Conservation (phyloP, 306 rosid species). For the Quercus aquifolioides region DNA sequence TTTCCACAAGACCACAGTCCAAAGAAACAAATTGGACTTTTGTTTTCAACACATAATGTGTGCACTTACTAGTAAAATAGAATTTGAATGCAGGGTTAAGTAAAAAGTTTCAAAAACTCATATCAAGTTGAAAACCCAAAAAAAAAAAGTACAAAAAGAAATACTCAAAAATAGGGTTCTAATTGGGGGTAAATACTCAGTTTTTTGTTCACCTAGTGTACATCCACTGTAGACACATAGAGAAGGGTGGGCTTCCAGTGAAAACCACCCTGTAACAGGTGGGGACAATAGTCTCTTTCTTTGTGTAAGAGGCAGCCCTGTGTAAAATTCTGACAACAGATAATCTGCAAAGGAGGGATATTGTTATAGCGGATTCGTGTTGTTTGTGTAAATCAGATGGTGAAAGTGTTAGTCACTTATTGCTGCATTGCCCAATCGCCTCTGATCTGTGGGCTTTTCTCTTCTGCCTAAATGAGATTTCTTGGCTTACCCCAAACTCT, state of each 20-base stretch:
- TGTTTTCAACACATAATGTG: neutral
- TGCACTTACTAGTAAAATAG: neutral
- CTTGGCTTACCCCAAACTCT: too few relatives aligned
- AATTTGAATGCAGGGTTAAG: neutral
- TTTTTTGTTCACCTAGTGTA: neutral
- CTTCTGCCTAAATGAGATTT: too few relatives aligned
- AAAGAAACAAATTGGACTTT: neutral
- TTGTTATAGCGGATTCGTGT: too few relatives aligned
- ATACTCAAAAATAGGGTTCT: neutral
- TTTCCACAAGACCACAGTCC: too few relatives aligned
- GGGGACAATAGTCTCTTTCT: neutral
- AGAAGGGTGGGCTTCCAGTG: neutral
- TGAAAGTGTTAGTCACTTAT: too few relatives aligned
- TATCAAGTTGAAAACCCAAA: neutral
- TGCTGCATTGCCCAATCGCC: too few relatives aligned
- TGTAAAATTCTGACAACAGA: too few relatives aligned
- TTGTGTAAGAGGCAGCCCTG: too few relatives aligned
- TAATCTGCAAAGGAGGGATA: too few relatives aligned
- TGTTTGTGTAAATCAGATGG: too few relatives aligned
- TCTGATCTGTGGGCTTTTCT: too few relatives aligned
- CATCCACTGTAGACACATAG: neutral
- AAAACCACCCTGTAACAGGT: neutral
- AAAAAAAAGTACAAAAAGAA: neutral
- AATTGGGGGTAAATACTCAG: neutral
- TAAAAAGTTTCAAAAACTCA: neutral